Conservation (phyloP, 345 rosid genomes). For the Camelina neglecta region DNA sequence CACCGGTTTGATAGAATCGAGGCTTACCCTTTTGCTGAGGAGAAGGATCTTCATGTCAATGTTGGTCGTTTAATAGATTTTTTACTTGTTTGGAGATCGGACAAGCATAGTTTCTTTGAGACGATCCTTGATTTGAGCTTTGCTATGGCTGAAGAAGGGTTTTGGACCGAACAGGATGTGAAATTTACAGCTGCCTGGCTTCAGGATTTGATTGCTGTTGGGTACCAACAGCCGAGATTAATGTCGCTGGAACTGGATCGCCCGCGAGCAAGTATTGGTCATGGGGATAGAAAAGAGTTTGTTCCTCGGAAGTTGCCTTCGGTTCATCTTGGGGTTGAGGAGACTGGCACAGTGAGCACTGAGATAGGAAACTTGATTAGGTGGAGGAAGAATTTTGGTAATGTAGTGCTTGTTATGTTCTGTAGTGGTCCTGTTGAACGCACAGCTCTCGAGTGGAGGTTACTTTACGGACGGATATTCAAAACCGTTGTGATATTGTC, state of each 20-base stretch:
- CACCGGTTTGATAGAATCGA: constrained; percentile 86
- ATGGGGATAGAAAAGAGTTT: constrained; percentile 91
- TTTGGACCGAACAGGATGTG: constrained; percentile 90
- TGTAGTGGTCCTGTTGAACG: constrained; percentile 92
- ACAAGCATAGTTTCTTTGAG: constrained; percentile 82
- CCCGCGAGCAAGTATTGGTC: constrained; percentile 78
- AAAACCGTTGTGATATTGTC: constrained; percentile 90
- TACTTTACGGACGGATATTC: constrained; percentile 93
- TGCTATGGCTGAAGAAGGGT: constrained; percentile 93
- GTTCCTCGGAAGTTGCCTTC: constrained; percentile 87
- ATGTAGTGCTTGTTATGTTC: constrained; percentile 92
- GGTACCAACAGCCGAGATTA: constrained; percentile 94
- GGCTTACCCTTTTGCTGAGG: constrained; percentile 94
- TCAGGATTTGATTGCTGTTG: constrained; percentile 94
- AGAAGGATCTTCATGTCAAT: constrained; percentile 97
- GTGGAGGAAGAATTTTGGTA: constrained; percentile 97
- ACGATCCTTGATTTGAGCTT: constrained; percentile 86
- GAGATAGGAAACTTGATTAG: constrained; percentile 92
- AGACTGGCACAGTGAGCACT: constrained; percentile 81
- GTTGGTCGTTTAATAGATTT: constrained; percentile 88
- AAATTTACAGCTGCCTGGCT: constrained; percentile 98
- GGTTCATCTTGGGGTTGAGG: constrained; percentile 96
- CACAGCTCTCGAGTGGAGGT: constrained; percentile 96
- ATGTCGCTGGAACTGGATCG: constrained; percentile 93
- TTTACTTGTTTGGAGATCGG: constrained; percentile 90